phyloP scores from a whole-genome alignment of 257 asterid genomes.

The Lycium ferocissimum region DNA sequence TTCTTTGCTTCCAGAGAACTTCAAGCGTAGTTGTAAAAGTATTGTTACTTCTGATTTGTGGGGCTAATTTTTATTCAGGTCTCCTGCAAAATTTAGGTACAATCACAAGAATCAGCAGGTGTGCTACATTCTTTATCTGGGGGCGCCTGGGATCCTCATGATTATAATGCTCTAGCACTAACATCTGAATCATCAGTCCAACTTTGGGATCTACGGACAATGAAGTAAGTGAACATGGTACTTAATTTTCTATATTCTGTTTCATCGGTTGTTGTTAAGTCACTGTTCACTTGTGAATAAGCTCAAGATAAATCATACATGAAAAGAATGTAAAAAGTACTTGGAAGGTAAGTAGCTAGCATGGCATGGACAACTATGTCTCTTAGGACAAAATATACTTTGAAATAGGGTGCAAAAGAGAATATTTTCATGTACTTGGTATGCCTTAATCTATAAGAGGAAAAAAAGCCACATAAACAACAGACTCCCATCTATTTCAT shows the following conservation, averaged over 20 bases:
- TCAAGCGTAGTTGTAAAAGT: conserved; percentile 31
- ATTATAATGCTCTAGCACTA: conserved; percentile 65
- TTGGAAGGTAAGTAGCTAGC: background rate
- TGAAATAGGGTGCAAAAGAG: background rate
- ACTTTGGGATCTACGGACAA: conserved; percentile 93
- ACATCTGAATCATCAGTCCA: conserved; percentile 90
- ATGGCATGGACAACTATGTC: background rate
- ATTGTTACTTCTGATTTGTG: conserved; percentile 46
- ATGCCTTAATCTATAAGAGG: background rate
- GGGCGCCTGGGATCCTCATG: conserved; percentile 99
- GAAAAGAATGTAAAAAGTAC: conserved; percentile 3
- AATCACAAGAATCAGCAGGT: conserved; percentile 86
- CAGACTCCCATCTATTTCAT: background rate
- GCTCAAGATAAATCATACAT: background rate
- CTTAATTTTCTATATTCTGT: conserved; percentile 18
- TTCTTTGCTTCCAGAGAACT: conserved; percentile 6
- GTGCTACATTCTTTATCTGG: conserved; percentile 79
- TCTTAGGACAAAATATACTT: conserved; percentile 3
- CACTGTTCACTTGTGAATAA: background rate
- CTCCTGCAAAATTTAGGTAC: conserved; percentile 82
- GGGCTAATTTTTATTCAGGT: conserved; percentile 60
- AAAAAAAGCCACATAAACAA: background rate
- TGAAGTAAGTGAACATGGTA: conserved; percentile 67
- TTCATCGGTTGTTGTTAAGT: background rate
- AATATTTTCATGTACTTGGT: background rate